Base-by-base conservation (phyloP, 306 rosid genomes). In the Lagenaria siceraria region DNA sequence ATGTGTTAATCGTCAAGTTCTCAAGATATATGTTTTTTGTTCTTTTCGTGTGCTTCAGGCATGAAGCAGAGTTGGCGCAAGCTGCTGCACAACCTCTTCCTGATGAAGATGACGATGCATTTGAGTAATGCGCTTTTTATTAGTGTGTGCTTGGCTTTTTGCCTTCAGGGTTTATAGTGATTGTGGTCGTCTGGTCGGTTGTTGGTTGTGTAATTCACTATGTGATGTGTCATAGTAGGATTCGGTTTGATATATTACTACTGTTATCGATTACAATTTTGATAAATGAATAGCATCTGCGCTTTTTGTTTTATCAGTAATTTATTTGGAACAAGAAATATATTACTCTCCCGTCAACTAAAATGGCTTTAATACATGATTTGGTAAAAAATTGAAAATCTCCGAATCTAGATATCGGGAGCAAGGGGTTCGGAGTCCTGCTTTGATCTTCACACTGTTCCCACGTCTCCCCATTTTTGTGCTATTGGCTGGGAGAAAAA, bases 21-120 rank as follows among this genome's bases (percentile, higher is more conserved):
- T 49, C 0, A 43, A 14, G 19, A 49, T 46, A 12, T 2, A 46
- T 15, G 19, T 15, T 49, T 17, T 5, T 49, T 15, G n/a, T n/a
- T n/a, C n/a, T 0, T 49, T 17, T 5, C 5, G 2, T 17, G 9
- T 51, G 55, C 17, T 5, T 51, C 10, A 51, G 96, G 86, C 96
- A 92, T 19, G 97, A 92, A 62, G 87, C 87, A 9, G 97, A 92
- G 83, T 85, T 89, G 69, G 78, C 65, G 8, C 58, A 78, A 46
- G 97, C 95, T 77, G 91, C 91, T 60, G 83, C 61, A 55, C 98
- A 89, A 74, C 95, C 97, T 51, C 97, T 93, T 72, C 95, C 95
- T 0, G 96, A 93, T 21, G 98, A 93, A 0, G 96, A 90, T 8
- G 97, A 88, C 33, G 96, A 88, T 2, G 38, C 89, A 46, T 91